These are phyloP conservation scores for Claviceps africana DNA, from an alignment of 2,329 filamentous ascomycete genomes.

Conservation along the genomic window DNA sequence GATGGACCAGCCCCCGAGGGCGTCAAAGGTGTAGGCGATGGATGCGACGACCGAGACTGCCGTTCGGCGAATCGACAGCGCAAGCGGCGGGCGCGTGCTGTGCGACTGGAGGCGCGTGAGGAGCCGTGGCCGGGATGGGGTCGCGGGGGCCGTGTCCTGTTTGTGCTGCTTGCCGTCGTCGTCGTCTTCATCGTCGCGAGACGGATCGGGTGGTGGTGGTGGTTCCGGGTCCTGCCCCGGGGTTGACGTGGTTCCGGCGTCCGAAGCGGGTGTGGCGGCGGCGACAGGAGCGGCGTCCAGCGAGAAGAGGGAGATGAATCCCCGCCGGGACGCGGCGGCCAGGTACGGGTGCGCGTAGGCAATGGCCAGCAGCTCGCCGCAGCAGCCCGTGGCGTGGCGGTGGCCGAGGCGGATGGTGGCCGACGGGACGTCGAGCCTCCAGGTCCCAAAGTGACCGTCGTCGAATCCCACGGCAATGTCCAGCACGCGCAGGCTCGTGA, in stretches of 20 bases:
- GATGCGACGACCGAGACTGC: constrained; percentile 56
- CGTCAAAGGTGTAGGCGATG: constrained; percentile 73
- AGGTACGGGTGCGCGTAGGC: constrained; percentile 64
- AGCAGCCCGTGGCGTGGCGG: constrained; percentile 45
- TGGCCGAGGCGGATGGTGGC: constrained; percentile 36
- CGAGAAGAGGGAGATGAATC: constrained; percentile 63
- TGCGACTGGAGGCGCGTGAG: constrained; percentile 70
- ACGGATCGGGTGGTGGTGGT: neutral
- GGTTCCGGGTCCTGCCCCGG: neutral
- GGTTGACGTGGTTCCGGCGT: neutral
- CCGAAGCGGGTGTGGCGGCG: neutral
- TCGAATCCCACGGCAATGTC: constrained; percentile 56
- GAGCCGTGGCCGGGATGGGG: constrained; percentile 26
- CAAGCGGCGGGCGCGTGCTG: constrained; percentile 63
- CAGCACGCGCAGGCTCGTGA: constrained; percentile 28
- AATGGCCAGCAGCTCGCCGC: constrained; percentile 53
- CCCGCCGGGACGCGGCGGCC: constrained; percentile 61
- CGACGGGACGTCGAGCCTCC: constrained; percentile 37
- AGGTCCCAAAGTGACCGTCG: constrained; percentile 59
- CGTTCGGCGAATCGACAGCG: constrained; percentile 65
- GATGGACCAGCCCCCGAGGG: constrained; percentile 70
- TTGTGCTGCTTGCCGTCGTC: neutral
- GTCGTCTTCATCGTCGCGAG: neutral
- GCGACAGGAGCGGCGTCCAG: constrained; percentile 28
- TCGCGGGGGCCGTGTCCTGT: neutral